Conservation (phyloP, 1,139 yeast genomes). For the Kodamaea suecica region DNA sequence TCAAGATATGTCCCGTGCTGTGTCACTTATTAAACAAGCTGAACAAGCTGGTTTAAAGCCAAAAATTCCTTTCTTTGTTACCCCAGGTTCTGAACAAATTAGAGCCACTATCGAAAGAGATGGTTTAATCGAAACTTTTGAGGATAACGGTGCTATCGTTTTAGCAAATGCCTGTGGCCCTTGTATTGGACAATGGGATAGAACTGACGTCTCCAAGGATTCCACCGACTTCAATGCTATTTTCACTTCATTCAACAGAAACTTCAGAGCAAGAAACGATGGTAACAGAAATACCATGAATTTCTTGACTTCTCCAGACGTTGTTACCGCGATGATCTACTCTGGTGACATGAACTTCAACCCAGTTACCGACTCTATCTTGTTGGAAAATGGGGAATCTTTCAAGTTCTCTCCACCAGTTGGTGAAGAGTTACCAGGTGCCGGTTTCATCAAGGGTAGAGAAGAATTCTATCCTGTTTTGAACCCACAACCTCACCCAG, state of each 20-base stretch:
- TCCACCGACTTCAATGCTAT: conserved; percentile 74
- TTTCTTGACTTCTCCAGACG: conserved; percentile 93
- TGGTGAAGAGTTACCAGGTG: conserved; percentile 81
- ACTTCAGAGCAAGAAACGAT: conserved; percentile 95
- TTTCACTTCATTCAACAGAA: conserved; percentile 93
- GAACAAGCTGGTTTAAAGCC: conserved; percentile 84
- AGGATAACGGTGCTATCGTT: conserved; percentile 83
- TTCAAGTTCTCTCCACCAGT: conserved; percentile 69
- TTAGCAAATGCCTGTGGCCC: conserved; percentile 99
- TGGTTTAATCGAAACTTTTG: conserved; percentile 77
- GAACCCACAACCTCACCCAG: conserved; percentile 69
- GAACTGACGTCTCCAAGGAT: conserved; percentile 62
- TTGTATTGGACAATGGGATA: conserved; percentile 99
- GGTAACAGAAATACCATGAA: conserved; percentile 97
- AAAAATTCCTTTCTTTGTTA: conserved; percentile 85
- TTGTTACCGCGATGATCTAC: conserved; percentile 94
- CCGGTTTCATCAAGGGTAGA: conserved; percentile 83
- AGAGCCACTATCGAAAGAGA: conserved; percentile 97
- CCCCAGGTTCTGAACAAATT: conserved; percentile 98
- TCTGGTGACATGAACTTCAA: conserved; percentile 88
- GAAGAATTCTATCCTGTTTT: conserved; percentile 79
- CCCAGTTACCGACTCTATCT: conserved; percentile 77
- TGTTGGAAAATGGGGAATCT: conserved; percentile 57
- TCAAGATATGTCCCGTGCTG: conserved; percentile 96
- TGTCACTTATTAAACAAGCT: conserved; percentile 82